A percentile compares a stretch with the other conserved stretches of the same genome.
Evolutionary conservation across 257 asterid genomes (phyloP).

Genomic region (Solanum sejunctum): DNA sequence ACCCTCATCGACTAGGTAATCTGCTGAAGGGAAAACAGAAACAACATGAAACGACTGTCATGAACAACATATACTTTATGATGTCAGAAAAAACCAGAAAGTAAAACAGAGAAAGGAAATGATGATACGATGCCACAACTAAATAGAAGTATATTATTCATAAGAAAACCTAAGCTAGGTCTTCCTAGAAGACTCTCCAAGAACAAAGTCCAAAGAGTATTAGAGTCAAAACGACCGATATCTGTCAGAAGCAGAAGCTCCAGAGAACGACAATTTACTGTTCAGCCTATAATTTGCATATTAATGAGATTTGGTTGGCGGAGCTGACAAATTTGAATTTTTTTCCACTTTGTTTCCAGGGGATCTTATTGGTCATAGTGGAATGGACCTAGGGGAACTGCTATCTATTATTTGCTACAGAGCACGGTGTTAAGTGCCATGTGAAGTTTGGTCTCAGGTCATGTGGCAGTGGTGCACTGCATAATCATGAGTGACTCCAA

Average conservation of each 20-base stretch:
- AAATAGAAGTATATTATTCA: not conserved
- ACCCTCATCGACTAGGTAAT: constrained; percentile 97
- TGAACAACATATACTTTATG: not conserved
- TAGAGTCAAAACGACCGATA: not conserved
- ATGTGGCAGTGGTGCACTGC: not conserved
- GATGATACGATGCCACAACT: not conserved
- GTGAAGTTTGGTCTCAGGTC: not conserved
- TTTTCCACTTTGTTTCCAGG: not conserved
- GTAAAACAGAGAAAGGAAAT: not conserved
- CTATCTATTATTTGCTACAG: not conserved
- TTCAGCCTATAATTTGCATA: not conserved
- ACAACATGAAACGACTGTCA: not conserved
- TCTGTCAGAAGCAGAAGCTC: not conserved
- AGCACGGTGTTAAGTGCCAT: not conserved
- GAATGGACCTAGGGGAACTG: not conserved
- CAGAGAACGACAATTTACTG: not conserved
- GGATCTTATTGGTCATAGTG: not conserved
- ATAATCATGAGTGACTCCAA: not conserved
- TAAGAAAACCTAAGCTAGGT: not conserved
- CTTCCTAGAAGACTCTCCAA: not conserved
- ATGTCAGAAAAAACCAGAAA: not conserved
- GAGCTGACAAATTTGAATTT: not conserved
- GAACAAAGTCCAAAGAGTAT: not conserved
- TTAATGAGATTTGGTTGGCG: not conserved
- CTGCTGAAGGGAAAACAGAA: constrained; percentile 29